Base-by-base conservation (phyloP, 2,329 filamentous ascomycete genomes). In the Talaromyces sp. region DNA sequence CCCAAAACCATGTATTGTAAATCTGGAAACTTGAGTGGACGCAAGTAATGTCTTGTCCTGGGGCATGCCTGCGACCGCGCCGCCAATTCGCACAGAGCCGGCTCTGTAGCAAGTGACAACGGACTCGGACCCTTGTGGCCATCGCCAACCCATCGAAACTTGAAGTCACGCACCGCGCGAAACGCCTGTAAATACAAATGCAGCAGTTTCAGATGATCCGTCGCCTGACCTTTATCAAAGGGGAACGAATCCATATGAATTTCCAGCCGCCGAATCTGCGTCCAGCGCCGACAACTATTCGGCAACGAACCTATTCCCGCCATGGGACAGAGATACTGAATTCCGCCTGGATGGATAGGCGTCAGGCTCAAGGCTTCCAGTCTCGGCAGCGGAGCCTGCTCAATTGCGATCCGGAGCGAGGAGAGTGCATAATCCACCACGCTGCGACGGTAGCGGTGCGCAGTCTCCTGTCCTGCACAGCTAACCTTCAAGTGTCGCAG, bases 391-490 rank as follows among this genome's bases (percentile, higher is more conserved):
- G 87, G 85, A 9, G 88, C 85, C 60, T 88, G 84, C 78, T 96
- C 92, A 33, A 96, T 78, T 12, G 92, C 89, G 66, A 96, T 92
- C 66, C 92, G 88, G 61, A 96, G 79, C 67, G 91, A 95, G 72
- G 96, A 92, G 65, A 96, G 86, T 3, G 91, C 91, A 72, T 95
- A 96, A 81, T 96, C 92, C 64, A 96, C 90, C 56, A 88, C 86
- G 74, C 87, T 88, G 55, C 91, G 85, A 40, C 91, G 84, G 72
- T 92, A 91, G 50, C 88, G 82, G 73, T 91, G 87, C 40, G 82
- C 79, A 16, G 86, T 80, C 64, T 87, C 81, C 74, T 92, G 89
- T 40, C 86, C 88, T 5, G 90, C 90, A 68, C 91, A 95, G 65
- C 86, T 87, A 71, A 96, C 84, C 56, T 85, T 88, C 64, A 96